Evolutionary conservation across 2,329 filamentous ascomycete genomes (phyloP).

Genomic region (Aspergillus fructus): DNA sequence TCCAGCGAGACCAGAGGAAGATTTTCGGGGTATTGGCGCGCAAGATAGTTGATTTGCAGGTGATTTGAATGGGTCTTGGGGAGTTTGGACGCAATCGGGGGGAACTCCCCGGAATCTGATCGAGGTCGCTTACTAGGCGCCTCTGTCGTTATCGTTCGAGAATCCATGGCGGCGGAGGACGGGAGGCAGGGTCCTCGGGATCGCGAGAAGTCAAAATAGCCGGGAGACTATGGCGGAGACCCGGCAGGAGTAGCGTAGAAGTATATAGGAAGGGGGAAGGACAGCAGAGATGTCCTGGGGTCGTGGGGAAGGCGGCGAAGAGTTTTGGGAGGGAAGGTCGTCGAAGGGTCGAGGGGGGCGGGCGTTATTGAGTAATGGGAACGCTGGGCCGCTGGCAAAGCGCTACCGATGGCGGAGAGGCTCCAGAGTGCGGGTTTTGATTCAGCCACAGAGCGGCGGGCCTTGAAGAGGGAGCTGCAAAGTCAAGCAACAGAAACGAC

Average conservation of each 20-base stretch:
- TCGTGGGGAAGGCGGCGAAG: neutral
- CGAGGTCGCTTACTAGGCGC: constrained; percentile 46
- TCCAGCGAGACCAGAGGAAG: constrained; percentile 62
- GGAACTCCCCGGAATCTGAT: constrained; percentile 43
- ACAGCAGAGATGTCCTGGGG: neutral
- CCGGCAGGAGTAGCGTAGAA: neutral
- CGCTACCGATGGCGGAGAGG: constrained; percentile 25
- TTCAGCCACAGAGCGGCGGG: constrained; percentile 19
- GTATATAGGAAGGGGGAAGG: neutral
- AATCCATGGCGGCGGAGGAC: constrained; percentile 31
- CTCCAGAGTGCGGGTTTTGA: constrained; percentile 21
- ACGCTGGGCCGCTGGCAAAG: constrained; percentile 11
- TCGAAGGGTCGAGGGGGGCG: neutral
- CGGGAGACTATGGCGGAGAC: neutral
- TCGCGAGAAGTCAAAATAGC: neutral
- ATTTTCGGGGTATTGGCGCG: constrained; percentile 61
- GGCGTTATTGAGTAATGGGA: constrained; percentile 19
- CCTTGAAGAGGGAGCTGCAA: constrained; percentile 10
- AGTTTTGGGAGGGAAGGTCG: constrained; percentile 11
- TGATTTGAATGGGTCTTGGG: constrained; percentile 58
- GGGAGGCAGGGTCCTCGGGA: neutral
- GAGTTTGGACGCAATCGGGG: constrained; percentile 48
- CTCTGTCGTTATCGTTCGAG: constrained; percentile 35
- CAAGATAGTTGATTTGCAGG: constrained; percentile 68
- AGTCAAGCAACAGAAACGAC: constrained; percentile 7